Evolutionary conservation across 2,329 filamentous ascomycete genomes (phyloP).

Genomic region (Fusarium azukiicola): DNA sequence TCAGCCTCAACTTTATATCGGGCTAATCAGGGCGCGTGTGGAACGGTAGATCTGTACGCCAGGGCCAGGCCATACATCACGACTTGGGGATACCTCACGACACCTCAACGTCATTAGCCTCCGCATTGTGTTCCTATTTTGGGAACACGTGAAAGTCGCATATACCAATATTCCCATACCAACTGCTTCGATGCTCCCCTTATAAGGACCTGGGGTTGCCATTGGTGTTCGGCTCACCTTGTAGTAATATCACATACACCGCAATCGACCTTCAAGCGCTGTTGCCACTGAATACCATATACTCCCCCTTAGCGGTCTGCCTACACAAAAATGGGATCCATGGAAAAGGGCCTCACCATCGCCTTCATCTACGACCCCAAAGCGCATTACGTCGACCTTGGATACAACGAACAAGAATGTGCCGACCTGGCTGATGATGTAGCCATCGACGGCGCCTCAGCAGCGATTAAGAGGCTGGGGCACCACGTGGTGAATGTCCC

Average conservation of each 20-base stretch:
- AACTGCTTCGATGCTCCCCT: background rate
- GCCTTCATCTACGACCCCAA: constrained; percentile 6
- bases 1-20: background rate
- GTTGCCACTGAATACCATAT: background rate
- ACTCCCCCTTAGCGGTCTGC: too few species aligned
- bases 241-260: too few species aligned
- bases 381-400: background rate
- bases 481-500: background rate
- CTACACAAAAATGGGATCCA: background rate
- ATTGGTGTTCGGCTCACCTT: too few species aligned
- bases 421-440: background rate
- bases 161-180: background rate
- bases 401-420: background rate
- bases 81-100: background rate
- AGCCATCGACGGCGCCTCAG: background rate
- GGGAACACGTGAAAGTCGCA: background rate
- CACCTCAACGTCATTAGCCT: background rate
- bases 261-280: too few species aligned
- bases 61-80: background rate
- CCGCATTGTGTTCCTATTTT: background rate
- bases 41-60: background rate
- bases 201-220: too few species aligned
- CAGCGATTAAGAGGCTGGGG: constrained; percentile 10
- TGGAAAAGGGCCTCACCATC: background rate
- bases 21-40: background rate